phyloP scores from a whole-genome alignment of 257 asterid species.

The Fraxinus excelsior region DNA sequence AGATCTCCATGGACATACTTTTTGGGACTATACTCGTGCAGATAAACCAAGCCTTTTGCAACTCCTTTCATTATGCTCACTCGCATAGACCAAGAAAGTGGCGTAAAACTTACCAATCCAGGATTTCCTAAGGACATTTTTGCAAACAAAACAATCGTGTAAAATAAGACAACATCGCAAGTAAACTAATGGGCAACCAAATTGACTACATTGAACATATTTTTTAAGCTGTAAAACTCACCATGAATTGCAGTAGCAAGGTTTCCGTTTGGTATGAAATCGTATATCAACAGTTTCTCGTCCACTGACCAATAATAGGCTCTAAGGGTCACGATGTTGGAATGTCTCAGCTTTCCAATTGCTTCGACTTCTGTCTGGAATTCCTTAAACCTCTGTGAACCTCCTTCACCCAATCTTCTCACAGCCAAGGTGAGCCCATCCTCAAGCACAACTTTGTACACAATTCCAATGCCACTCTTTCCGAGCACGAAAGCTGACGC shows the following conservation, averaged over 20 bases:
- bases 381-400: slow-evolving; percentile 85
- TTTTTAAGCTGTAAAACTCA: slow-evolving; percentile 25
- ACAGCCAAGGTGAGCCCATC: slow-evolving; percentile 81
- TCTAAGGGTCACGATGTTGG: slow-evolving; percentile 64
- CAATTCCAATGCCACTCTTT: slow-evolving; percentile 87
- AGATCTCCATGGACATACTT: slow-evolving; percentile 93
- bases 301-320: slow-evolving; percentile 97
- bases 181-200: not conserved
- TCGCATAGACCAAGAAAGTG: slow-evolving; percentile 70
- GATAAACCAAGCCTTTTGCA: slow-evolving; percentile 70
- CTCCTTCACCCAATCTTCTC: slow-evolving; percentile 90
- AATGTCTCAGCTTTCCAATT: slow-evolving; percentile 85
- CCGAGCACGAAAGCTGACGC: slow-evolving; percentile 95
- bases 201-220: slow-evolving; percentile 11
- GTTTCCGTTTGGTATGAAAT: slow-evolving; percentile 78
- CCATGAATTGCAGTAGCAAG: slow-evolving; percentile 82
- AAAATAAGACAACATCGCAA: not conserved
- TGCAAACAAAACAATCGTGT: not conserved
- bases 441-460: slow-evolving; percentile 90
- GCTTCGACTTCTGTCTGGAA: slow-evolving; percentile 91
- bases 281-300: slow-evolving; percentile 85
- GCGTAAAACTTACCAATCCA: slow-evolving; percentile 59
- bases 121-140: slow-evolving; percentile 58
- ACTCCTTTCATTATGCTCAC: slow-evolving; percentile 83
- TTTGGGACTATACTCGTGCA: slow-evolving; percentile 90